Evolutionary conservation across 768 basidiomycete genomes (phyloP).

Genomic region (Crucibulum laeve): DNA sequence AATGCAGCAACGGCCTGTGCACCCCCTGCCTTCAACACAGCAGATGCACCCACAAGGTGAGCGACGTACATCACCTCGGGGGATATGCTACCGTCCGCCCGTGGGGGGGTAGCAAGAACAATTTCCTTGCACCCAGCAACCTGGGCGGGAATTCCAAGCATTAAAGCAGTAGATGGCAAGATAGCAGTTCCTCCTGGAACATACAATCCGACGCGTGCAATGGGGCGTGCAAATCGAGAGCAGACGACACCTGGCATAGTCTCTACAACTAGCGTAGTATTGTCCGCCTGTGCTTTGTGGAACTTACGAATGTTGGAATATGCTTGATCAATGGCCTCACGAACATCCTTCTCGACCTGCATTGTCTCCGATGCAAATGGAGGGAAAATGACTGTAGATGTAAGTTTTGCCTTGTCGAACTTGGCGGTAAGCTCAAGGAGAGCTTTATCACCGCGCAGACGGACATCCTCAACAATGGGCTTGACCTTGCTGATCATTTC

Average conservation of each 20-base stretch:
- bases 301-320: slow-evolving; percentile 91
- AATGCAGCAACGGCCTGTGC: slow-evolving; percentile 95
- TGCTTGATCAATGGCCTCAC: slow-evolving; percentile 81
- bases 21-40: slow-evolving; percentile 91
- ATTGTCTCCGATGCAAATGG: slow-evolving; percentile 71
- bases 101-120: slow-evolving; percentile 94
- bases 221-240: slow-evolving; percentile 92
- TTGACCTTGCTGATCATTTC: slow-evolving; percentile 92
- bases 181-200: slow-evolving; percentile 97
- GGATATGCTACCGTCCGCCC: slow-evolving; percentile 87
- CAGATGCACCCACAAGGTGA: slow-evolving; percentile 82
- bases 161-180: slow-evolving; percentile 93
- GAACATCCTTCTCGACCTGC: slow-evolving; percentile 58
- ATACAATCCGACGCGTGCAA: slow-evolving; percentile 93
- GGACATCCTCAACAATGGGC: slow-evolving; percentile 90
- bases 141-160: slow-evolving; percentile 97
- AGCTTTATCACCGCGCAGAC: slow-evolving; percentile 78
- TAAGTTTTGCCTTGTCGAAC: slow-evolving; percentile 80
- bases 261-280: slow-evolving; percentile 72
- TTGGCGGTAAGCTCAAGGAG: slow-evolving; percentile 88
- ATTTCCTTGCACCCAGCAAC: slow-evolving; percentile 93
- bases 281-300: slow-evolving; percentile 83
- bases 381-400: slow-evolving; percentile 67
- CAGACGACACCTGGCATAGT: slow-evolving; percentile 99
- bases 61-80: slow-evolving; percentile 99